phyloP scores from a whole-genome alignment of 2,329 filamentous ascomycete genomes.

The Rhinocladiella mackenziei region DNA sequence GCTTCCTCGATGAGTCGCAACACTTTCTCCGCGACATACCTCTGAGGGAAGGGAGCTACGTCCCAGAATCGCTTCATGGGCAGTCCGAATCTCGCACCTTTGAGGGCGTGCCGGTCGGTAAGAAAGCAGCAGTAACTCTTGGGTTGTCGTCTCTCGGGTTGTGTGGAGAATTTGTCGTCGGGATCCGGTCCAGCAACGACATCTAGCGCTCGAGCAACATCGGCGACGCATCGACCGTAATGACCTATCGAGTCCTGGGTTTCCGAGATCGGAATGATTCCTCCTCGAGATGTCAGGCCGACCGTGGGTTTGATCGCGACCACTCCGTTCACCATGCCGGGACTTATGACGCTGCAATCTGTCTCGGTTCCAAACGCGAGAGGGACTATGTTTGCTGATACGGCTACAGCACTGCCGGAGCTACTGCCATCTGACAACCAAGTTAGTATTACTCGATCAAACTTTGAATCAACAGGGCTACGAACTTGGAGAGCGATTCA shows the following conservation, averaged over 20 bases:
- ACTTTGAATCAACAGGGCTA: too few relatives aligned
- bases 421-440: constrained; percentile 23
- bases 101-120: constrained; percentile 15
- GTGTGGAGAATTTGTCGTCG: constrained; percentile 20
- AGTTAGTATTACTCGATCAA: constrained; percentile 7
- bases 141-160: constrained; percentile 17
- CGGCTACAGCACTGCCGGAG: constrained; percentile 34
- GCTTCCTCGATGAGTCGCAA: constrained; percentile 38
- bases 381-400: constrained; percentile 36
- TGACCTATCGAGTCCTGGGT: constrained; percentile 30
- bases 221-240: constrained; percentile 28
- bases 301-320: constrained; percentile 37
- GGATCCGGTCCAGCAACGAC: constrained; percentile 22
- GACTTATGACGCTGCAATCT: constrained; percentile 34
- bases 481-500: constrained; percentile 22
- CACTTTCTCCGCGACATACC: constrained; percentile 34
- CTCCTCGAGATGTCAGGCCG: constrained; percentile 32
- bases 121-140: constrained; percentile 21
- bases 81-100: constrained; percentile 26
- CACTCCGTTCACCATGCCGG: constrained; percentile 34
- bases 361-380: constrained; percentile 37
- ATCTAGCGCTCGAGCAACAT: constrained; percentile 24
- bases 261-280: constrained; percentile 33
- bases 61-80: constrained; percentile 47
- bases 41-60: constrained; percentile 40